phyloP scores from a whole-genome alignment of 139 green algal genomes.

The Chlamydomonas schloesseri region DNA sequence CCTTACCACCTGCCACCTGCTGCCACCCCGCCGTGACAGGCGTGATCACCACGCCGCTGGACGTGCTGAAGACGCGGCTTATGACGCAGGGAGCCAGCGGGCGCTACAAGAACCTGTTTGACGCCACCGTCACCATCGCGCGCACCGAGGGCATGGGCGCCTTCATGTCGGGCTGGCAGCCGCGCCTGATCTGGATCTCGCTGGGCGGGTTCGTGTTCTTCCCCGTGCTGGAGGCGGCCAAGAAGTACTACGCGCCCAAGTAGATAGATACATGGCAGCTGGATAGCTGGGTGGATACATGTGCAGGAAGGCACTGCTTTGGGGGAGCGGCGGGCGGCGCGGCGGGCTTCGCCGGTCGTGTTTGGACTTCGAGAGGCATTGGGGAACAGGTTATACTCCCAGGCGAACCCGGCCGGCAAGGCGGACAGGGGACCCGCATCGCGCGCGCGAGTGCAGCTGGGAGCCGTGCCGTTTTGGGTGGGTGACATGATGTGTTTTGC shows the following conservation, averaged over 20 bases:
- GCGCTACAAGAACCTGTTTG: constrained; percentile 70
- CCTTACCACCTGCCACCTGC: no score
- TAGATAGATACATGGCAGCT: neutral
- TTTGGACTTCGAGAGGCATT: no score
- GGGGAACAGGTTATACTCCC: no score
- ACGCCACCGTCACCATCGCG: constrained; percentile 77
- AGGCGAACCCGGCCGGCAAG: no score
- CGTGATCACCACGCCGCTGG: constrained; percentile 90
- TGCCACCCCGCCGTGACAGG: constrained; percentile 51
- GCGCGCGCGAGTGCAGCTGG: no score
- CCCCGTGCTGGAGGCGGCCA: constrained; percentile 74
- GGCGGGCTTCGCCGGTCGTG: no score
- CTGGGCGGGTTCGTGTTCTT: constrained; percentile 96
- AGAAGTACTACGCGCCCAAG: constrained; percentile 61
- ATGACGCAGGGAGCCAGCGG: constrained; percentile 88
- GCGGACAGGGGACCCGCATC: no score
- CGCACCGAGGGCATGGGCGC: constrained; percentile 84
- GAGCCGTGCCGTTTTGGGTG: no score
- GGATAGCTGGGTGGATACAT: no score
- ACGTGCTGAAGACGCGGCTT: constrained; percentile 95
- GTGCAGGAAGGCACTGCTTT: no score
- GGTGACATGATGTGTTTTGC: no score
- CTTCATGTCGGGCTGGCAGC: constrained; percentile 94
- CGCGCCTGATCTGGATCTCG: constrained; percentile 96
- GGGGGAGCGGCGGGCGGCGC: no score